A percentile compares a stretch with the other conserved stretches of the same genome.
Evolutionary conservation across 768 basidiomycete genomes (phyloP).

Genomic region (Leccinum longicurvipes): DNA sequence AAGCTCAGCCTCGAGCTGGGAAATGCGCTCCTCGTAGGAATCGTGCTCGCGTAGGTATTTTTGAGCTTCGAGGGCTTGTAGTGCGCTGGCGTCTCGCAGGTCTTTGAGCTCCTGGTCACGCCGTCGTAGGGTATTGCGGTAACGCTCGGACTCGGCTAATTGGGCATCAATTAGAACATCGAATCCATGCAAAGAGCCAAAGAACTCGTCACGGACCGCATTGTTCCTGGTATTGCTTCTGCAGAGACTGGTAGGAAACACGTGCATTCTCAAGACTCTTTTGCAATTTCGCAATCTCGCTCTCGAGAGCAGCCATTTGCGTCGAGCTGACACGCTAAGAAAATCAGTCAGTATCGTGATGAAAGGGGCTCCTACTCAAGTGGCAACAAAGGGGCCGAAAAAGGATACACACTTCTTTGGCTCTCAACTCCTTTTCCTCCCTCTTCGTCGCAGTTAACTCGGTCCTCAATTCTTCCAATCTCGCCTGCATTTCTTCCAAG

Average conservation of each 20-base stretch:
- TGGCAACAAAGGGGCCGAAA: conserved; percentile 2
- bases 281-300: conserved; percentile 73
- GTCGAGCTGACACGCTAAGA: conserved; percentile 57
- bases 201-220: conserved; percentile 50
- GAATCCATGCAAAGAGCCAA: not conserved
- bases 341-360: conserved; percentile 4
- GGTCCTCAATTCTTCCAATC: conserved; percentile 71
- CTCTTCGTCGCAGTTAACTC: conserved; percentile 80
- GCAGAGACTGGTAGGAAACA: conserved; percentile 68
- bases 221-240: conserved; percentile 89
- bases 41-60: conserved; percentile 70
- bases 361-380: not conserved
- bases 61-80: conserved; percentile 62
- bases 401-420: conserved; percentile 65
- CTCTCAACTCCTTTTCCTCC: conserved; percentile 89
- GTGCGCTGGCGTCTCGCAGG: conserved; percentile 53
- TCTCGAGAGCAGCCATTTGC: conserved; percentile 70
- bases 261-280: conserved; percentile 73
- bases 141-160: conserved; percentile 72
- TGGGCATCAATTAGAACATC: not conserved
- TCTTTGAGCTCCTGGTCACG: conserved; percentile 72
- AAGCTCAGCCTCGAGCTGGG: conserved; percentile 70
- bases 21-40: conserved; percentile 67
- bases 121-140: conserved; percentile 68
- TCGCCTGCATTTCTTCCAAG: conserved; percentile 72